Evolutionary conservation across 495 filamentous ascomycete genomes (phyloP).

Genomic region (Penicillium herquei): DNA sequence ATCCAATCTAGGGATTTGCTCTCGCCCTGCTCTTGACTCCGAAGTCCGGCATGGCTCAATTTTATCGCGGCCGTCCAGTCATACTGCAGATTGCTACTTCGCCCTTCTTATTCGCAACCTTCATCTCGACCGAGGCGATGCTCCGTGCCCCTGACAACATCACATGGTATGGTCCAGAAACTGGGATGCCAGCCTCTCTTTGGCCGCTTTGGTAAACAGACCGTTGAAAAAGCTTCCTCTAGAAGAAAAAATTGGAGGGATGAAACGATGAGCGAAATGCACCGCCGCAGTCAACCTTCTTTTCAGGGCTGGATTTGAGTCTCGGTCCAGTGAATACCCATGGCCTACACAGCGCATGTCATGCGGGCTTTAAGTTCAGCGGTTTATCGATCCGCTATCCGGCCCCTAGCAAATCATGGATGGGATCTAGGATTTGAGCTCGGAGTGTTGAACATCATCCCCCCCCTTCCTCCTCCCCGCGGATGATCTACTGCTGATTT

Average conservation of each 20-base stretch:
- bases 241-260: constrained; percentile 1
- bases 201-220: constrained; percentile 20
- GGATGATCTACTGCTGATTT: constrained; percentile 24
- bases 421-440: neutral
- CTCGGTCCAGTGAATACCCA: constrained; percentile 4
- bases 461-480: constrained; percentile 10
- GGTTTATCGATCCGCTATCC: constrained; percentile 39
- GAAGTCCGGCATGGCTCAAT: neutral
- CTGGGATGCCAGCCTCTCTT: constrained; percentile 16
- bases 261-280: constrained; percentile 23
- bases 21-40: constrained; percentile 2
- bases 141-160: constrained; percentile 15
- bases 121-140: constrained; percentile 9
- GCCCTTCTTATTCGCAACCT: constrained; percentile 14
- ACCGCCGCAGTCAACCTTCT: constrained; percentile 23
- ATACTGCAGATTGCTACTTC: constrained; percentile 14
- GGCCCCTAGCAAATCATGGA: constrained; percentile 29
- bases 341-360: constrained; percentile 27
- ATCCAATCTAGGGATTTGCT: constrained; percentile 7
- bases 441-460: neutral
- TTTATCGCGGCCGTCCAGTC: constrained; percentile 11
- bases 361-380: constrained; percentile 43
- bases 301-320: constrained; percentile 8
- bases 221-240: constrained; percentile 15
- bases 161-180: constrained; percentile 20